A percentile compares a stretch with the other conserved stretches of the same genome.
Conservation (phyloP, 352 stramenopile species). For the Pythium aquatile region DNA sequence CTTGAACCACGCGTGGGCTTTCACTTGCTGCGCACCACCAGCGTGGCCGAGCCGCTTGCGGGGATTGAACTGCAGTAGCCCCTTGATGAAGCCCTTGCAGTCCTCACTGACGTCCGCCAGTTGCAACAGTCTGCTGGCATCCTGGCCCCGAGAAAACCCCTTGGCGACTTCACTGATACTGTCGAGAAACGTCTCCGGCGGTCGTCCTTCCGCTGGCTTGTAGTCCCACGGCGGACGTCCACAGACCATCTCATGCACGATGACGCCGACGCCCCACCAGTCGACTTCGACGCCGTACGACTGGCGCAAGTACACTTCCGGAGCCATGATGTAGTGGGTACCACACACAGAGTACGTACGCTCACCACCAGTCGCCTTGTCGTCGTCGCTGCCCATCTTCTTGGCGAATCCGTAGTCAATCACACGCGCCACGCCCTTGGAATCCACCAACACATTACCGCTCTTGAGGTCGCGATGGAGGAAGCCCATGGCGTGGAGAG, state of each 20-base stretch:
- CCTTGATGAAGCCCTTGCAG: slow-evolving; percentile 13
- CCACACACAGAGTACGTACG: slow-evolving; percentile 52
- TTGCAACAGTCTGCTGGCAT: background rate
- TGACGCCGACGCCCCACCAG: slow-evolving; percentile 77
- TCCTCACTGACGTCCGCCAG: slow-evolving; percentile 2
- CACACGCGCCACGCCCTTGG: slow-evolving; percentile 42
- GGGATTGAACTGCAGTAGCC: slow-evolving; percentile 31
- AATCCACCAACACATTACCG: slow-evolving; percentile 63
- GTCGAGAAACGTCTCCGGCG: slow-evolving; percentile 17
- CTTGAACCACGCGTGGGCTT: slow-evolving; percentile 61
- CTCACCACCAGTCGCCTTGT: slow-evolving; percentile 2
- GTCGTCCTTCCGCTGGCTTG: slow-evolving; percentile 35
- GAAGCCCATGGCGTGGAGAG: slow-evolving; percentile 50
- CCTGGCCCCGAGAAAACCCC: slow-evolving; percentile 2
- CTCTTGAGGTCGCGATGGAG: slow-evolving; percentile 84
- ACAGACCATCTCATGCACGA: slow-evolving; percentile 73
- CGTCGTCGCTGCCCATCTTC: slow-evolving; percentile 38
- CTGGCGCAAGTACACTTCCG: slow-evolving; percentile 54
- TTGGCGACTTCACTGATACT: slow-evolving; percentile 18
- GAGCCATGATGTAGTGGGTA: slow-evolving; percentile 77
- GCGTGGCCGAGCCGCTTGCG: slow-evolving; percentile 39
- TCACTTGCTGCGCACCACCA: slow-evolving; percentile 48
- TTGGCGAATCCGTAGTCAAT: slow-evolving; percentile 81
- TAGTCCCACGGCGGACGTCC: slow-evolving; percentile 73
- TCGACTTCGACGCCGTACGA: slow-evolving; percentile 42